These are phyloP conservation scores for Phytopythium sindhum DNA, from an alignment of 352 stramenopile genomes.

Conservation along the genomic window DNA sequence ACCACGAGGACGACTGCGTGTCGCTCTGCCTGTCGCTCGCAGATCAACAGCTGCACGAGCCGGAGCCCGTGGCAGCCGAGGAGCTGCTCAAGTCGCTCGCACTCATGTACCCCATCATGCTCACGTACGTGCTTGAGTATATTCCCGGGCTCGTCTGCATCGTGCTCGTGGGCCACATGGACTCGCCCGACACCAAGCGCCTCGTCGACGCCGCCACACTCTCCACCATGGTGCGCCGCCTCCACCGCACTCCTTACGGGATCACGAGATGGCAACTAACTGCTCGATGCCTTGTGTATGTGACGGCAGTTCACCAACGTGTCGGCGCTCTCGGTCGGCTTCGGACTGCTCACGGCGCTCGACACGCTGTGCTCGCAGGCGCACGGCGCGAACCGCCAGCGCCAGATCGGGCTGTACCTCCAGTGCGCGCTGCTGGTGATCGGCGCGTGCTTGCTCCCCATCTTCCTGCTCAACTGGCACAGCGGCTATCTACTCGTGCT, in stretches of 20 bases:
- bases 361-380: conserved; percentile 75
- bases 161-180: conserved; percentile 62
- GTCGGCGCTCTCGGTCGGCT: conserved; percentile 48
- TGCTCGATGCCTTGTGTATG: no score
- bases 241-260: no score
- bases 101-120: conserved; percentile 27
- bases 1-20: conserved; percentile 8
- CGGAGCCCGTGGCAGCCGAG: conserved; percentile 13
- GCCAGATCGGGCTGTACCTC: conserved; percentile 70
- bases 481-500: conserved; percentile 34
- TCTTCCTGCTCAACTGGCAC: conserved; percentile 53
- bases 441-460: conserved; percentile 28
- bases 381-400: conserved; percentile 39
- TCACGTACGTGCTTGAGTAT: conserved; percentile 23
- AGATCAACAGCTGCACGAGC: not conserved
- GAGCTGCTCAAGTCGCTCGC: conserved; percentile 18
- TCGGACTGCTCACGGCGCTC: conserved; percentile 63
- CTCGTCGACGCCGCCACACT: conserved; percentile 68
- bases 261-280: no score
- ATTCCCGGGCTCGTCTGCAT: conserved; percentile 53
- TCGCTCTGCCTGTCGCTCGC: conserved; percentile 2
- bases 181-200: conserved; percentile 48
- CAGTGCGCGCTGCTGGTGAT: conserved; percentile 54
- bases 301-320: conserved; percentile 58
- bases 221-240: conserved; percentile 53